Evolutionary conservation across 352 stramenopile species (phyloP), one percentile per base, ranked within the genome.

Genomic region (Pythium brachiatum): DNA sequence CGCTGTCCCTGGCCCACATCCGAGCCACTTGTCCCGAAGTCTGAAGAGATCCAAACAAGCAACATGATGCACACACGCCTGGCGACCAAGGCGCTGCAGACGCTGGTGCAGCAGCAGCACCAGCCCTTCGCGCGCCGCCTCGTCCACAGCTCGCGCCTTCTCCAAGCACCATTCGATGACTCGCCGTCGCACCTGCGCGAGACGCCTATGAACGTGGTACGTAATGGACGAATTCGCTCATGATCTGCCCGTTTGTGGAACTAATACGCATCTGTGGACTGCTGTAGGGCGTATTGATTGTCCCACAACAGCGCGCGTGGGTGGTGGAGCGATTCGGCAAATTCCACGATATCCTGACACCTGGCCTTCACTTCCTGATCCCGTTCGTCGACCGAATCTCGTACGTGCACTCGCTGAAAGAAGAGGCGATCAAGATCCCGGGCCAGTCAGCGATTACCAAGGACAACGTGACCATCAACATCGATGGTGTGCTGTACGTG

Each of bases 361-460:
- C 90, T 6, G 90, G 90, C 0, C 74, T 97, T 46, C 88, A 97
- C 69, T 96, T 97, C 61, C 72, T 96, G 13, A 95, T 97, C 65
- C 90, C 90, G 16, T 36, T 97, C 21, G 88, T 97, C 29, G 90
- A 97, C 68, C 78, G 79, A 34, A 95, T 97, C 55, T 79, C 90
- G 21, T 97, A 97, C 67, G 88, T 97, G 61, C 89, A 97, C 75
- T 95, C 86, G 62, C 72, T 97, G 20, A 97, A 97, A 69, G 90
- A 97, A 66, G 84, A 96, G 62, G 86, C 89, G 9, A 94, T 97
- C 63, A 92, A 95, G 66, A 96, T 97, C 48, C 86, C 89, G 0
- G 88, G 85, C 13, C 90, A 97, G 64, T 87, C 84, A 44, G 89
- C 89, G 25, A 97, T 97, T 64, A 97, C 90, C 21, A 87, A 89